Percentiles rank a stretch among this genome's conserved stretches.
phyloP scores from a whole-genome alignment of 2,329 filamentous ascomycete species.

The Curvularia eragrostidis region DNA sequence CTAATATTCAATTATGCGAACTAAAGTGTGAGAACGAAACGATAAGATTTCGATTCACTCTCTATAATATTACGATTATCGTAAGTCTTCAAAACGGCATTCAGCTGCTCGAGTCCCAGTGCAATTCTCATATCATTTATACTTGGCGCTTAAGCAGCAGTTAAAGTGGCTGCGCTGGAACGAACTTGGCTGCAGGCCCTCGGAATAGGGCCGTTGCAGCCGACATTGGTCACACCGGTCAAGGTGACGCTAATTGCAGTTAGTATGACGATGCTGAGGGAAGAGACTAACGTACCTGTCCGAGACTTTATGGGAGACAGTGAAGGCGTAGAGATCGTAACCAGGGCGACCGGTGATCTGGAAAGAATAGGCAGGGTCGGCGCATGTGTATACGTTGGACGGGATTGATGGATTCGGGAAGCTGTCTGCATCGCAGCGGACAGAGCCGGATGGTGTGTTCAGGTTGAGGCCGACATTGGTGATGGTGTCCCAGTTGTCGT shows the following conservation, averaged over 20 bases:
- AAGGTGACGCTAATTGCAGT: neutral
- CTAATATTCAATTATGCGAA: neutral
- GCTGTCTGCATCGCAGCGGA: neutral
- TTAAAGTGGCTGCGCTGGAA: neutral
- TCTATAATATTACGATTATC: neutral
- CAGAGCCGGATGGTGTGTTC: neutral
- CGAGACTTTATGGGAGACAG: neutral
- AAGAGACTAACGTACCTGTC: neutral
- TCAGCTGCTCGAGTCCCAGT: neutral
- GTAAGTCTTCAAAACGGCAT: neutral
- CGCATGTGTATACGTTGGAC: neutral
- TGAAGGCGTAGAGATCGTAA: neutral
- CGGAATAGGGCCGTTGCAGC: conserved; percentile 2
- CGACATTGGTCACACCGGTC: neutral
- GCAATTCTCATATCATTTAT: neutral
- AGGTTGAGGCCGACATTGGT: neutral
- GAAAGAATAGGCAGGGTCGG: conserved; percentile 1
- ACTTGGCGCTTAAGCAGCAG: neutral
- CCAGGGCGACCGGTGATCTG: conserved; percentile 1
- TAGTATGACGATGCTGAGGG: neutral
- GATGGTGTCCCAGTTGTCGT: conserved; percentile 4
- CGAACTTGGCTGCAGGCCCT: neutral
- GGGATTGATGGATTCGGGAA: neutral
- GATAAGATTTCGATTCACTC: neutral
- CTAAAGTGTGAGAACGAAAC: neutral